Evolutionary conservation across 805 yeast genomes (phyloP), one percentile per base, ranked within the genome.

Genomic region (Kuraishia hungarica): DNA sequence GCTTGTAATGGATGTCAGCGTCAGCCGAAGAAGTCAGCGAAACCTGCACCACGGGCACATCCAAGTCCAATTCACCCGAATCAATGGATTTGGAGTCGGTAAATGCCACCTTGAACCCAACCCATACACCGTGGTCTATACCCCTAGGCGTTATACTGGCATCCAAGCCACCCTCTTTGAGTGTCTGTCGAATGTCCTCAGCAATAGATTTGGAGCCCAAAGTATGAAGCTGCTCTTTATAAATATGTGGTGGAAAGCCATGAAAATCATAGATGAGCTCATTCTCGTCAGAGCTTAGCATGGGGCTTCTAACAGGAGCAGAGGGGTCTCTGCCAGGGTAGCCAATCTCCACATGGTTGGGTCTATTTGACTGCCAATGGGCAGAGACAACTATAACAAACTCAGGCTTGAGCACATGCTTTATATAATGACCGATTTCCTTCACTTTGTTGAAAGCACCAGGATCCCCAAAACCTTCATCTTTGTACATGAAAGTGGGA

Each of bases 121-220:
- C 91, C 90, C 93, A 88, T 7, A 76, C 84, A 6, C 96, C 96
- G 69, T 88, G 96, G 64, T 88, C 96, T 22, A 89, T 67, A 10
- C 94, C 94, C 55, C 94, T 72, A n/a, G 70, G 64, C 0, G 78
- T 72, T 10, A 80, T 57, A 26, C 69, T 67, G 0, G 83, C 68
- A 2, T 70, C 60, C 52, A 84, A 71, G 0, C 84, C 86, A 22
- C 67, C 58, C 6, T 64, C 60, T 13, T 61, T 60, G 21, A 87
- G 69, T 1, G 74, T 65, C 1, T 70, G 61, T 28, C 72, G 69
- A 22, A 87, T 69, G 53, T 74, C 69, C 20, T 72, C 54, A 0
- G 88, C 80, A 2, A 85, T 55, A 10, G 61, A 61, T 0, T 64
- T 52, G 53, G 79, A 75, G 50, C 76, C 76, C 52, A 69, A 67